phyloP scores from a whole-genome alignment of 208 protist genomes.

The Trypanosoma lewisi region DNA sequence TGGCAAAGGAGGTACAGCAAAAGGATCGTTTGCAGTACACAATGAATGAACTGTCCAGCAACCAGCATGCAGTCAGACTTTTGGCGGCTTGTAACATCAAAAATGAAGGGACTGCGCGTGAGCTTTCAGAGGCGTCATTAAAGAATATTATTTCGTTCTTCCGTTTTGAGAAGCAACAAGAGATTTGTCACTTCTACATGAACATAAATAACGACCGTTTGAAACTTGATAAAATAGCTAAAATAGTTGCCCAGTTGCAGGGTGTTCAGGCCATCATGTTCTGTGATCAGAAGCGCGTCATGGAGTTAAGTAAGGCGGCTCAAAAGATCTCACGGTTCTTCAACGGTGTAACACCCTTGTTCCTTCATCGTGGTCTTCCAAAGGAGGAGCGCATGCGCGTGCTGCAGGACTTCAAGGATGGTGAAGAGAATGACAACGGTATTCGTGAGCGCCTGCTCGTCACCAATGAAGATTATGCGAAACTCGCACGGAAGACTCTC shows the following conservation, averaged over 20 bases:
- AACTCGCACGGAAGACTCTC: slow-evolving; percentile 81
- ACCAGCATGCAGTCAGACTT: slow-evolving; percentile 60
- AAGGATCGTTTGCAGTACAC: slow-evolving; percentile 81
- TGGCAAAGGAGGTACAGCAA: slow-evolving; percentile 67
- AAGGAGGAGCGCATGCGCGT: slow-evolving; percentile 74
- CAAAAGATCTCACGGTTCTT: slow-evolving; percentile 60
- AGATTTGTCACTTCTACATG: slow-evolving; percentile 80
- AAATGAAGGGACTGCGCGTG: slow-evolving; percentile 61
- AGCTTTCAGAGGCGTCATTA: slow-evolving; percentile 73
- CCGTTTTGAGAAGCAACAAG: slow-evolving; percentile 76
- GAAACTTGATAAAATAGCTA: slow-evolving; percentile 79
- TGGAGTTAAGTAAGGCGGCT: slow-evolving; percentile 64
- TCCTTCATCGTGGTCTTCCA: slow-evolving; percentile 69
- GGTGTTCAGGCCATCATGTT: slow-evolving; percentile 89
- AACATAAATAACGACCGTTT: slow-evolving; percentile 66
- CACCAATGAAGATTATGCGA: slow-evolving; percentile 90
- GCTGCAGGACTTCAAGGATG: slow-evolving; percentile 87
- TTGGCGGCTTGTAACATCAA: slow-evolving; percentile 79
- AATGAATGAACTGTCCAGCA: slow-evolving; percentile 77
- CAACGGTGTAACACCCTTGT: slow-evolving; percentile 76
- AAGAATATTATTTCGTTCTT: slow-evolving; percentile 76
- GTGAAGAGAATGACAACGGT: slow-evolving; percentile 72
- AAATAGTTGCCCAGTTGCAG: slow-evolving; percentile 82
- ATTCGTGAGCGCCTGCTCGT: slow-evolving; percentile 86
- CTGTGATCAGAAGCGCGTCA: slow-evolving; percentile 81